Evolutionary conservation across 2,329 filamentous ascomycete species (phyloP).

Genomic region (Cordyceps cateniannulata): DNA sequence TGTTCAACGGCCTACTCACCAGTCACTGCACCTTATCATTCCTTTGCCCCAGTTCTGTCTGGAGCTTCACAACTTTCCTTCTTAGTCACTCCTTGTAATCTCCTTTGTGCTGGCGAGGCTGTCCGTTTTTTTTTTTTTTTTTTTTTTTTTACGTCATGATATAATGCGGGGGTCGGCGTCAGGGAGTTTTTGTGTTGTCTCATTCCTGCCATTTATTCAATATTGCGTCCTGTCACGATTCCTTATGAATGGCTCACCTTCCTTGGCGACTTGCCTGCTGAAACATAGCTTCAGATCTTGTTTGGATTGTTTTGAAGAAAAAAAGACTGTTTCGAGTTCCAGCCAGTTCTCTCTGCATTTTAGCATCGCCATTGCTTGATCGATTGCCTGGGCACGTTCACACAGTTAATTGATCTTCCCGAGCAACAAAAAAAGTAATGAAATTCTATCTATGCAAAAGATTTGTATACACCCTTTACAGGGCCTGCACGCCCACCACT

Average conservation of each 20-base stretch:
- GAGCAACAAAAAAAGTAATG: background rate
- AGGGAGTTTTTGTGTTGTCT: background rate
- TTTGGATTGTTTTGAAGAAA: background rate
- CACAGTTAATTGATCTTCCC: background rate
- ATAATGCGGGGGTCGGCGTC: background rate
- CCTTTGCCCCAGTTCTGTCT: background rate
- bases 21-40: slow-evolving; percentile 1
- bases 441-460: slow-evolving; percentile 8
- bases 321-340: background rate
- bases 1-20: background rate
- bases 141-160: background rate
- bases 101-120: slow-evolving; percentile 3
- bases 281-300: background rate
- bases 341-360: background rate
- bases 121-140: background rate
- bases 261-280: background rate
- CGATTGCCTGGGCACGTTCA: background rate
- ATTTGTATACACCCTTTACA: slow-evolving; percentile 5
- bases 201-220: background rate
- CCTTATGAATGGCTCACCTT: background rate
- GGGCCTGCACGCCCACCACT: background rate
- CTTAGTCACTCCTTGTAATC: slow-evolving; percentile 1
- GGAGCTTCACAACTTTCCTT: background rate
- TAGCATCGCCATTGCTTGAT: background rate
- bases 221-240: background rate